phyloP scores from a whole-genome alignment of 345 rosid genomes.

The Camelina laxa region DNA sequence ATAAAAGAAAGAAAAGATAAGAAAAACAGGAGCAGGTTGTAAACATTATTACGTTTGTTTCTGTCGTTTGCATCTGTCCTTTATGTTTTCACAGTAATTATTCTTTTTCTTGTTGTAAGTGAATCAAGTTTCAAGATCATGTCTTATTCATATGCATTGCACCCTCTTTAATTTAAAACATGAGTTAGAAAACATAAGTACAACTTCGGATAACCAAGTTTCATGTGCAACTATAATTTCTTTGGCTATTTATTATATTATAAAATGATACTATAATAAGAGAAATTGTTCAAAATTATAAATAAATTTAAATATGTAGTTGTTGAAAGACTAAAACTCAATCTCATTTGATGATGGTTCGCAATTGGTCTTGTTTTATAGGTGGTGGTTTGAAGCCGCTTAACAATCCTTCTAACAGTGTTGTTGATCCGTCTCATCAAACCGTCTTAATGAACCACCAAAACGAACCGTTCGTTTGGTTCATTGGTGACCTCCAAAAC shows the following conservation, averaged over 20 bases:
- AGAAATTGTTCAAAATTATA: too few relatives aligned
- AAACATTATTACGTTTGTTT: slow-evolving; percentile 23
- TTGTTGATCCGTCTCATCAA: background rate
- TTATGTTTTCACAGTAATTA: slow-evolving; percentile 22
- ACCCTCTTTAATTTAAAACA: background rate
- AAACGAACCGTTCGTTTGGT: background rate
- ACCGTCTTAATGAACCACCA: slow-evolving; percentile 1
- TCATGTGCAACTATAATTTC: background rate
- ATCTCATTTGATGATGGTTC: background rate
- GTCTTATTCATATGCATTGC: slow-evolving; percentile 2
- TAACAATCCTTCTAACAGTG: background rate
- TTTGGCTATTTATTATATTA: background rate
- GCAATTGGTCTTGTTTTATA: background rate
- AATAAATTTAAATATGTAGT: too few relatives aligned
- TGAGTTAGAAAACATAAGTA: background rate
- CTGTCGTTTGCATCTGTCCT: slow-evolving; percentile 34
- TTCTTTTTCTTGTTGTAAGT: slow-evolving; percentile 21
- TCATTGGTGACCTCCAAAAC: background rate
- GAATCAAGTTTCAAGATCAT: slow-evolving; percentile 14
- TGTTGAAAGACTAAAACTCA: background rate
- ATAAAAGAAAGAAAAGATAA: background rate
- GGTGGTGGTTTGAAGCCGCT: background rate
- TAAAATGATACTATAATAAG: background rate
- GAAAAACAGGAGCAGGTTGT: slow-evolving; percentile 9
- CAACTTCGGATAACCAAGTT: background rate